phyloP scores from a whole-genome alignment of 495 filamentous ascomycete genomes.

The Podospora tetraspora region DNA sequence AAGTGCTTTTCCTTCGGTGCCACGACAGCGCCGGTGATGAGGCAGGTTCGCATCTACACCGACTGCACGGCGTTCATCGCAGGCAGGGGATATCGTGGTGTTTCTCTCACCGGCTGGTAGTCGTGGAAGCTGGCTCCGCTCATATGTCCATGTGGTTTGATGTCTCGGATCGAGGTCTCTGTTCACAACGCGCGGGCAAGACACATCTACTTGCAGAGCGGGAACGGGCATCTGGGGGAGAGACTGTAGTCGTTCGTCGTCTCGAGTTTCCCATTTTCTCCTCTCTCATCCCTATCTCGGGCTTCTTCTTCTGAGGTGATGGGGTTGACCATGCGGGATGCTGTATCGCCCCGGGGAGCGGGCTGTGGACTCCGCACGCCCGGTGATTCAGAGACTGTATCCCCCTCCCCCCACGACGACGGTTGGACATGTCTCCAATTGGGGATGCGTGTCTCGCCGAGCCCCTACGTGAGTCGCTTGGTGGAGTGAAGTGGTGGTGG shows the following conservation, averaged over 20 bases:
- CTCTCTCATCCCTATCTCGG: neutral
- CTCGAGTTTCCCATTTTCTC: neutral
- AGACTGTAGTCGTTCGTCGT: neutral
- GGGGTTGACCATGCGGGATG: neutral
- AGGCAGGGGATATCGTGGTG: neutral
- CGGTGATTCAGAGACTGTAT: neutral
- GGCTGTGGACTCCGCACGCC: neutral
- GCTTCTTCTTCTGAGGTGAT: neutral
- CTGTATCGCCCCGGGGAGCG: neutral
- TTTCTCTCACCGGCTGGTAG: neutral
- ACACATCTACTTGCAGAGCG: neutral
- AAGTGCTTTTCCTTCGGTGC: neutral
- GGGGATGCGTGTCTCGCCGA: constrained; percentile 11
- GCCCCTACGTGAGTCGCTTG: neutral
- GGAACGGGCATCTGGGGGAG: neutral
- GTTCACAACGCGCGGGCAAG: neutral
- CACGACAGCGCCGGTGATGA: neutral
- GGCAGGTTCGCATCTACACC: neutral
- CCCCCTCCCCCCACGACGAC: neutral
- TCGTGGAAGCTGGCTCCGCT: too few species aligned
- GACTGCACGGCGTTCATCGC: neutral
- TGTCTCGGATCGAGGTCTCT: neutral
- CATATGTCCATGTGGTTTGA: neutral
- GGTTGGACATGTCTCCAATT: neutral
- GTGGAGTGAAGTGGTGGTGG: neutral